A percentile compares a stretch with the other conserved stretches of the same genome.
Conservation (phyloP, 129 eudicot genomes). For the Rutidosis leptorrhynchoides region DNA sequence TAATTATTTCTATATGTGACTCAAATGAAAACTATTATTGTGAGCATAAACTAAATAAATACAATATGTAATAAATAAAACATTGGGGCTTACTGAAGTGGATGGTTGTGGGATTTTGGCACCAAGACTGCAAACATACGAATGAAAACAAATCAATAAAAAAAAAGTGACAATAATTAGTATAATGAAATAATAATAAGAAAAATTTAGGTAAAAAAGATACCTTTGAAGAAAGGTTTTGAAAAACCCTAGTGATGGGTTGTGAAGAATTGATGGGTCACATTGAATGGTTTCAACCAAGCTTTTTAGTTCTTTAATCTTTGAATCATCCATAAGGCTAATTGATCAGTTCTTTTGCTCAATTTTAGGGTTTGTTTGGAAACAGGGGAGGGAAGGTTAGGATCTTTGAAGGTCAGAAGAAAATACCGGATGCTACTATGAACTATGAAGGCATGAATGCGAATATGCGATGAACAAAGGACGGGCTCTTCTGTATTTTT, state of each 20-base stretch:
- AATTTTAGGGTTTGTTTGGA: background rate
- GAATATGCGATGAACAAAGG: no score
- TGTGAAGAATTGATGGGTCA: slow-evolving; percentile 60
- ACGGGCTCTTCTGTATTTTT: no score
- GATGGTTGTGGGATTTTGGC: slow-evolving; percentile 49
- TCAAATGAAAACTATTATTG: background rate
- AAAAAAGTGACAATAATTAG: background rate
- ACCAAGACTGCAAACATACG: slow-evolving; percentile 45
- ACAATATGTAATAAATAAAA: background rate
- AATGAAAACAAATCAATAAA: slow-evolving; percentile 4
- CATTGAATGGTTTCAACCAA: slow-evolving; percentile 49
- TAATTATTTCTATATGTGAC: no score
- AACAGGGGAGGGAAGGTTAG: background rate
- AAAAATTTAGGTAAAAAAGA: background rate
- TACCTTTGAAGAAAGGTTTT: slow-evolving; percentile 62
- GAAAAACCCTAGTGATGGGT: slow-evolving; percentile 75
- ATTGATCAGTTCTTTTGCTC: slow-evolving; percentile 18
- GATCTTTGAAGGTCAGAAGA: no score
- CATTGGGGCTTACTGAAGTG: slow-evolving; percentile 35
- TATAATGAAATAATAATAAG: background rate
- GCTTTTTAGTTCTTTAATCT: slow-evolving; percentile 48
- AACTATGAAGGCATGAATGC: no score
- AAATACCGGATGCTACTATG: no score
- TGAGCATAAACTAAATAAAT: background rate
- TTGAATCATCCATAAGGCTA: slow-evolving; percentile 47